phyloP scores from a whole-genome alignment of 1,284 basidiomycete species.

The Cutaneotrichosporon mucoides region DNA sequence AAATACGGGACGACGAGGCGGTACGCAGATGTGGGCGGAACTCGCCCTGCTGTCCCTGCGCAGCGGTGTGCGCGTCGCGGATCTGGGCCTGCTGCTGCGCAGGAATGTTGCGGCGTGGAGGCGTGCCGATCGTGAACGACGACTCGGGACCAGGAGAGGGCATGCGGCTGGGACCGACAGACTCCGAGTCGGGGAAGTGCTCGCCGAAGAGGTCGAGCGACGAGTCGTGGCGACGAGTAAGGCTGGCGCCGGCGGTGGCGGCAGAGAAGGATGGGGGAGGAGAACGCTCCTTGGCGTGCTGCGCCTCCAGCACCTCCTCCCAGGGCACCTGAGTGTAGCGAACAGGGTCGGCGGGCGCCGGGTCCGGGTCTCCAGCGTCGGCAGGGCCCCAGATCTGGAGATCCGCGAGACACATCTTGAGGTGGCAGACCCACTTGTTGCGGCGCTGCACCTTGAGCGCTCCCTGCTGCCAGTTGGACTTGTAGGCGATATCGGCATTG shows the following conservation, averaged over 20 bases:
- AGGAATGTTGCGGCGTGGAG: slow-evolving; percentile 3
- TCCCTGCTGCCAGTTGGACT: slow-evolving; percentile 81
- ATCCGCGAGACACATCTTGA: slow-evolving; percentile 66
- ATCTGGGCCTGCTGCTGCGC: not conserved
- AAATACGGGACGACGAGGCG: not conserved
- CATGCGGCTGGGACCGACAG: slow-evolving; percentile 21
- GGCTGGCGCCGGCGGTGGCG: slow-evolving; percentile 30
- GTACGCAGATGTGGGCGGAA: not conserved
- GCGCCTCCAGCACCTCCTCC: slow-evolving; percentile 57
- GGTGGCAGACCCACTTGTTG: slow-evolving; percentile 86
- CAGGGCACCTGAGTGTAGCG: slow-evolving; percentile 70
- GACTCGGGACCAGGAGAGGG: slow-evolving; percentile 10
- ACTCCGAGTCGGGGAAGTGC: slow-evolving; percentile 10
- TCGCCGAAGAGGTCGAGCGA: slow-evolving; percentile 44
- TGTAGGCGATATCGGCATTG: slow-evolving; percentile 75
- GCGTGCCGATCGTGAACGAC: slow-evolving; percentile 6
- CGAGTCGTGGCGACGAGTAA: slow-evolving; percentile 40
- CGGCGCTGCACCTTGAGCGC: slow-evolving; percentile 66
- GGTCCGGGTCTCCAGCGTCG: slow-evolving; percentile 61
- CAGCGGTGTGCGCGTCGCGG: not conserved
- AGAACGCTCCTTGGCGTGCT: slow-evolving; percentile 26
- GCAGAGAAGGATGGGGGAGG: slow-evolving; percentile 45
- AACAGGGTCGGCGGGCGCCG: slow-evolving; percentile 53
- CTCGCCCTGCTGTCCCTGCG: not conserved
- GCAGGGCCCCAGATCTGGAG: slow-evolving; percentile 69